These are phyloP conservation scores for Ascobolus immersus DNA, from an alignment of 495 filamentous ascomycete species.

Conservation along the genomic window DNA sequence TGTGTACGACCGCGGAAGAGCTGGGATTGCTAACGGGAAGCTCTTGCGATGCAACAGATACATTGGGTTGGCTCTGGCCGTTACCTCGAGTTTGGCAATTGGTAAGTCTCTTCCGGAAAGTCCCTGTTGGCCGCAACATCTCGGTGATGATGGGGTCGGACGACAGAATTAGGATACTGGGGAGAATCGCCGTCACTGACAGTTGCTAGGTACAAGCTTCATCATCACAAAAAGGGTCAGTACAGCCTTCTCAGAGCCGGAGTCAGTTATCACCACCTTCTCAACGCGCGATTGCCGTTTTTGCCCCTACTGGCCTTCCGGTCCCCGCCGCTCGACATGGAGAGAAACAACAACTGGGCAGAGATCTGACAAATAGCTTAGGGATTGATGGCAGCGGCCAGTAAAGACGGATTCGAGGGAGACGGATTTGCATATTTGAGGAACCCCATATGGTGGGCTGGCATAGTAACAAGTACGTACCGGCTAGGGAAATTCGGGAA, in stretches of 20 bases:
- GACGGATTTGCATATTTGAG: slow-evolving; percentile 84
- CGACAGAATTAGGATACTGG: no score
- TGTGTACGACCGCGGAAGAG: slow-evolving; percentile 19
- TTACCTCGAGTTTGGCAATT: slow-evolving; percentile 78
- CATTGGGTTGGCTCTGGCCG: slow-evolving; percentile 67
- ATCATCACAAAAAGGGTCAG: slow-evolving; percentile 79
- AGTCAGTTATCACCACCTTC: not conserved
- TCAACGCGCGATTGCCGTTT: slow-evolving; percentile 3
- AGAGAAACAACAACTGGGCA: not conserved
- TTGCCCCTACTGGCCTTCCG: slow-evolving; percentile 2
- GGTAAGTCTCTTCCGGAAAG: slow-evolving; percentile 29
- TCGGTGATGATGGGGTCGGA: slow-evolving; percentile 1
- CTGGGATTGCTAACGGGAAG: no score
- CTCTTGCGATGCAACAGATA: no score
- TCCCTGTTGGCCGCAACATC: not conserved
- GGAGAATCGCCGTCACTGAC: not conserved
- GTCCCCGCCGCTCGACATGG: slow-evolving; percentile 2
- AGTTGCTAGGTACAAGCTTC: slow-evolving; percentile 56
- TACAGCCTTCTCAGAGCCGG: slow-evolving; percentile 1
- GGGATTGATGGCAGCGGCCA: slow-evolving; percentile 73
- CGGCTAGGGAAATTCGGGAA: not conserved
- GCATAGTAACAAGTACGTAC: slow-evolving; percentile 56
- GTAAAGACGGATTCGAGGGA: slow-evolving; percentile 83
- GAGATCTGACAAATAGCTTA: slow-evolving; percentile 15
- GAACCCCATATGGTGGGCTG: slow-evolving; percentile 86